phyloP scores from a whole-genome alignment of 2,329 filamentous ascomycete genomes.

The Aureobasidium subglaciale region DNA sequence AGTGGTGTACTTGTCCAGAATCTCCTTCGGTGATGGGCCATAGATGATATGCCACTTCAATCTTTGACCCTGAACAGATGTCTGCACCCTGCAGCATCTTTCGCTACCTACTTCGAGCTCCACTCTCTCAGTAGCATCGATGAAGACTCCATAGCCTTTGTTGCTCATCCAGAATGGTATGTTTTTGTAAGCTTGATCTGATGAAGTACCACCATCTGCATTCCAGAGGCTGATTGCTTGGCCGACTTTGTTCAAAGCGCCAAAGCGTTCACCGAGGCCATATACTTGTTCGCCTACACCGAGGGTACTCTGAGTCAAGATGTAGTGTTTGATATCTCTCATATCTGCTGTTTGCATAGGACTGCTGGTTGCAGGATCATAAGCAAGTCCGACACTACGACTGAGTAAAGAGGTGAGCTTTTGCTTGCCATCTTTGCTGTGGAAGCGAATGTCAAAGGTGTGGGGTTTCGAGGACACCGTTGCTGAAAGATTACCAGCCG shows the following conservation, averaged over 20 bases:
- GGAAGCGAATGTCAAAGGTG: constrained; percentile 51
- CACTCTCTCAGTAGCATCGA: constrained; percentile 62
- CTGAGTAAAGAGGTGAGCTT: constrained; percentile 48
- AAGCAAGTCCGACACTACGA: constrained; percentile 52
- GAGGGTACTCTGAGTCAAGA: constrained; percentile 41
- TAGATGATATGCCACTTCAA: constrained; percentile 70
- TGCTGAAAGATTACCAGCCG: constrained; percentile 46
- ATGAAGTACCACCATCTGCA: constrained; percentile 56
- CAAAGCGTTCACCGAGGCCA: constrained; percentile 70
- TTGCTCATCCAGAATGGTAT: constrained; percentile 63
- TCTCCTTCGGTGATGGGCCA: constrained; percentile 63
- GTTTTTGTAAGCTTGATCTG: constrained; percentile 67
- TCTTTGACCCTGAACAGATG: constrained; percentile 60
- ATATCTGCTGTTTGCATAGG: constrained; percentile 50
- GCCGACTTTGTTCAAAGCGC: constrained; percentile 68
- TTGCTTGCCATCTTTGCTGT: constrained; percentile 43
- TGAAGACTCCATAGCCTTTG: constrained; percentile 69
- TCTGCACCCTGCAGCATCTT: constrained; percentile 63
- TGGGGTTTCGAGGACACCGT: constrained; percentile 45
- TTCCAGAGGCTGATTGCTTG: constrained; percentile 61
- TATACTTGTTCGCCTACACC: constrained; percentile 59
- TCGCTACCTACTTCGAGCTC: constrained; percentile 70
- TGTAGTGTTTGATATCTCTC: constrained; percentile 34
- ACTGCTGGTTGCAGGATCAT: constrained; percentile 46
- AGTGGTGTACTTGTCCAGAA: constrained; percentile 58